Evolutionary conservation across 31 red algal species (phyloP).

Genomic region (Asparagopsis taxiformis): DNA sequence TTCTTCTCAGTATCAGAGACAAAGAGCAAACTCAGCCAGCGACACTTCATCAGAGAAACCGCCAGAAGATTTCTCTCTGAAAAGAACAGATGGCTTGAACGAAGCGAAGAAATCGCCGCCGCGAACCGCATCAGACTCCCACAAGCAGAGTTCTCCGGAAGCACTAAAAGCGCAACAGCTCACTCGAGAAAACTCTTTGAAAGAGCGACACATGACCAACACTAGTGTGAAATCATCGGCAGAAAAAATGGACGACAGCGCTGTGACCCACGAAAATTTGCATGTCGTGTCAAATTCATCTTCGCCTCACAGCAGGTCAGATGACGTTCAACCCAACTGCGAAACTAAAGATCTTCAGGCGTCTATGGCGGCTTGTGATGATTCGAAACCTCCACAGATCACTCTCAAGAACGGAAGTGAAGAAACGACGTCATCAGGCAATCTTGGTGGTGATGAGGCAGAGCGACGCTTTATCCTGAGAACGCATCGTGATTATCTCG

Average conservation of each 20-base stretch:
- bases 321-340: neutral
- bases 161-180: neutral
- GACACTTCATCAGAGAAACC: neutral
- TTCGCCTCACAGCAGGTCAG: neutral
- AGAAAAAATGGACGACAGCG: neutral
- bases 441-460: slow-evolving; percentile 15
- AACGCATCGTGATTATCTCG: slow-evolving; percentile 33
- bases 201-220: neutral
- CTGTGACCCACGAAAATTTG: neutral
- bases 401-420: slow-evolving; percentile 21
- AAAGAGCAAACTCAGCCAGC: neutral
- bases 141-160: neutral
- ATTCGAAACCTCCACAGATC: neutral
- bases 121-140: neutral
- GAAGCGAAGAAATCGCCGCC: neutral
- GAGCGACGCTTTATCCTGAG: slow-evolving; percentile 22
- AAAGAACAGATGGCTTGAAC: neutral
- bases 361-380: neutral
- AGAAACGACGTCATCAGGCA: slow-evolving; percentile 42
- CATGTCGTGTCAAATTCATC: neutral
- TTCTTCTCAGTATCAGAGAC: neutral
- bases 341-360: neutral
- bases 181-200: neutral
- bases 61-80: neutral
- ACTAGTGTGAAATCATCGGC: neutral